phyloP scores from a whole-genome alignment of 2,329 filamentous ascomycete genomes.

The Fusarium pseudonygamai region DNA sequence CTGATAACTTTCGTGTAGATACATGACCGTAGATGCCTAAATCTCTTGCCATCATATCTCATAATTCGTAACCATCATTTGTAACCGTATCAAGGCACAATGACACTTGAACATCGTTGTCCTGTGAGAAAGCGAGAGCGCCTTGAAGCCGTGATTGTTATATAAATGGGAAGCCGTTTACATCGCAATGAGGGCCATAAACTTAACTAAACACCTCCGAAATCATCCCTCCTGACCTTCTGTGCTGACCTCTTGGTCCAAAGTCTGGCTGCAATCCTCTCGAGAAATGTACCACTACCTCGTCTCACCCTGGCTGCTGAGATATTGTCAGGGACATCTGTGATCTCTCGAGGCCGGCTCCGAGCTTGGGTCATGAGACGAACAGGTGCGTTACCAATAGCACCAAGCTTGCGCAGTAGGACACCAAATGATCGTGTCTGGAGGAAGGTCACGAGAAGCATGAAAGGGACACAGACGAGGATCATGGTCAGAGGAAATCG shows the following conservation, averaged over 20 bases:
- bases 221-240: conserved; percentile 10
- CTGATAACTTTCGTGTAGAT: not conserved
- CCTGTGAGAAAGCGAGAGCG: not conserved
- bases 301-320: conserved; percentile 11
- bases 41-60: not conserved
- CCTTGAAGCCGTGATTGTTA: not conserved
- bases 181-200: not conserved
- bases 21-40: not conserved
- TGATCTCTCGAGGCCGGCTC: conserved; percentile 19
- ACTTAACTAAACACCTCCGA: conserved; percentile 17
- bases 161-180: not conserved
- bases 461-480: conserved; percentile 65
- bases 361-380: conserved; percentile 7
- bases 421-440: conserved; percentile 53
- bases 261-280: conserved; percentile 17
- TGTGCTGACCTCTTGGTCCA: not conserved
- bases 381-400: conserved; percentile 1
- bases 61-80: conserved; percentile 6
- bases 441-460: conserved; percentile 57
- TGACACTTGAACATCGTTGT: not conserved
- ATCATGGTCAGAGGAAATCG: conserved; percentile 69
- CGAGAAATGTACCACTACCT: conserved; percentile 4
- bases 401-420: conserved; percentile 36
- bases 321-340: conserved; percentile 34
- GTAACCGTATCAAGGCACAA: not conserved